Percentiles rank a stretch among this genome's conserved stretches.
Evolutionary conservation across 805 yeast species (phyloP).

Genomic region (Yamadazyma kitorensis): DNA sequence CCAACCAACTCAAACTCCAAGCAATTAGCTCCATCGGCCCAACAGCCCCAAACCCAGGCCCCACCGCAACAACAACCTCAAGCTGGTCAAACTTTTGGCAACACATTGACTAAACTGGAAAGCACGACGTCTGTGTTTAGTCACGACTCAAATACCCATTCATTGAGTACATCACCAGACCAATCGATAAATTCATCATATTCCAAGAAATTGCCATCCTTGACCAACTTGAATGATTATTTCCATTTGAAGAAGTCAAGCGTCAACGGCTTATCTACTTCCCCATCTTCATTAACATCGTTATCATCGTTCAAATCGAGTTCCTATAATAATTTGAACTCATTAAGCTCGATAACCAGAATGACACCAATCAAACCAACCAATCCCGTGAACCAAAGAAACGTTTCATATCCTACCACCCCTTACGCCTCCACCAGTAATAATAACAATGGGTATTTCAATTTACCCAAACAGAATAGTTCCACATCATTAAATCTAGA

Average conservation of each 20-base stretch:
- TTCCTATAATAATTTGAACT: constrained; percentile 18
- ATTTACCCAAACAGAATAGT: constrained; percentile 24
- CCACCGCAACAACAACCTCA: neutral
- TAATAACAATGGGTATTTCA: constrained; percentile 9
- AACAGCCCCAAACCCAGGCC: neutral
- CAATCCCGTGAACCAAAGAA: constrained; percentile 3
- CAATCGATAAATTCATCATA: constrained; percentile 6
- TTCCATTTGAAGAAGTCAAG: constrained; percentile 19
- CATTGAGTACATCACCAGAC: constrained; percentile 37
- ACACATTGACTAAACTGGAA: constrained; percentile 21
- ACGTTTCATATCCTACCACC: constrained; percentile 19
- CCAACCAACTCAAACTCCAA: too few relatives aligned
- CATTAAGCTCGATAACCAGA: constrained; percentile 23
- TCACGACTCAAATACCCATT: constrained; percentile 24
- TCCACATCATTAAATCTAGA: constrained; percentile 36
- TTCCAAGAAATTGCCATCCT: constrained; percentile 19
- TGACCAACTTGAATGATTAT: constrained; percentile 33
- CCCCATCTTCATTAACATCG: constrained; percentile 4
- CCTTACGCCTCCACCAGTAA: constrained; percentile 18
- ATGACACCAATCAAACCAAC: constrained; percentile 43
- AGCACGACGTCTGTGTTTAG: constrained; percentile 29
- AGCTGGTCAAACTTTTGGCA: constrained; percentile 1
- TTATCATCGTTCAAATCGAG: constrained; percentile 7
- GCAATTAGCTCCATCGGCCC: constrained; percentile 9
- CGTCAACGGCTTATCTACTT: constrained; percentile 6